Evolutionary conservation across 1,284 basidiomycete species (phyloP).

Genomic region (Thecaphora thlaspeos): DNA sequence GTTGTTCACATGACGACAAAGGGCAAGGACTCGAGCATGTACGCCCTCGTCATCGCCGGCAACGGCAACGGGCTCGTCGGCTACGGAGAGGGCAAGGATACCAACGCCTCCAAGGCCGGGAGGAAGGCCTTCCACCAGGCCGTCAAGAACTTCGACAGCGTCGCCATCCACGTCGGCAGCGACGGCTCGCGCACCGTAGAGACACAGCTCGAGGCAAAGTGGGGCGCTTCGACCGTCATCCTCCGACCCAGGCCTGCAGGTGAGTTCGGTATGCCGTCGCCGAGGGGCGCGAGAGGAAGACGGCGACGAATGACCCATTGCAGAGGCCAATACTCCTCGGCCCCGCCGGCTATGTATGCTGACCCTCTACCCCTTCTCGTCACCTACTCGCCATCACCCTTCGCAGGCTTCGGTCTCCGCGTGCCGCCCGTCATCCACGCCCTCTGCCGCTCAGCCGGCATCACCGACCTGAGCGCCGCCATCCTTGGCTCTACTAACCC

Average conservation of each 20-base stretch:
- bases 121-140: slow-evolving; percentile 72
- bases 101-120: slow-evolving; percentile 64
- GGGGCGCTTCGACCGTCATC: slow-evolving; percentile 79
- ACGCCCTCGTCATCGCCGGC: slow-evolving; percentile 75
- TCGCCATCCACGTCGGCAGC: slow-evolving; percentile 60
- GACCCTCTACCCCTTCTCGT: not conserved
- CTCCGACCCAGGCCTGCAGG: slow-evolving; percentile 75
- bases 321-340: too few species aligned
- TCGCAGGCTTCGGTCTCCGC: slow-evolving; percentile 77
- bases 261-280: too few species aligned
- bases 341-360: too few species aligned
- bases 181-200: slow-evolving; percentile 72
- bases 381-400: slow-evolving; percentile 12
- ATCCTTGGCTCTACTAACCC: slow-evolving; percentile 88
- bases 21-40: slow-evolving; percentile 72
- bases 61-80: slow-evolving; percentile 83
- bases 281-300: too few species aligned
- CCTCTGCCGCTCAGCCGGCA: slow-evolving; percentile 85
- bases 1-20: slow-evolving; percentile 82
- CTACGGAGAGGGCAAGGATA: slow-evolving; percentile 82
- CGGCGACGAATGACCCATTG: too few species aligned
- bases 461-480: slow-evolving; percentile 89
- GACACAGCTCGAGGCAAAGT: slow-evolving; percentile 76
- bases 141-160: slow-evolving; percentile 81
- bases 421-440: slow-evolving; percentile 84